Base-by-base conservation (phyloP, 176 grass and related monocot species). In the Lolium multiflorum region DNA sequence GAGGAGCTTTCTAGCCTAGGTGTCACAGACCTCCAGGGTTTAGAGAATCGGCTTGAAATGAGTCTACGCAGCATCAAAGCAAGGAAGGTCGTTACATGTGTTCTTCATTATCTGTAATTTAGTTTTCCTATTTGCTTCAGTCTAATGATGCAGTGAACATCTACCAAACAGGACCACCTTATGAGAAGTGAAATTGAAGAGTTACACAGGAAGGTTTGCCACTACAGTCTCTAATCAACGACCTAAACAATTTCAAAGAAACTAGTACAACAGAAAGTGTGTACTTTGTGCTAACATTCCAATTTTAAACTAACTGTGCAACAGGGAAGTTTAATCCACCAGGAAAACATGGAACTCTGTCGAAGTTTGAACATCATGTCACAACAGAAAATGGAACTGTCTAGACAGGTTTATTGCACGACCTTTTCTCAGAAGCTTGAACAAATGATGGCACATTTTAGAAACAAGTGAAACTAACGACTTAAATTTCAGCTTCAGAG, bases 1-100 rank as follows among this genome's bases (percentile, higher is more conserved):
- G 87, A 93, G 89, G 87, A 93, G 73, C 89, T 95, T 78, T 98
- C 93, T 50, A 83, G 91, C 49, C 74, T 95, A 84, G 66, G 56
- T 73, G 71, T 85, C 26, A 84, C 47, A 80, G 87, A 93, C 74
- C 84, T 95, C 66, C 93, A 92, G 76, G 54, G 76, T 62, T 49
- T 95, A 68, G 95, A 95, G 74, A 93, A 82, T 71, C 85, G 73
- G 24, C 82, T 93, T 50, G 92, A 93, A 69, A 88, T 83, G 58
- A 98, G 91, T 56, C 60, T 91, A 12, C 76, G 13, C 35, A 74
- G 82, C 82, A 65, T 95, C 66, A 84, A 91, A 87, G 89, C 61
- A 50, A 94, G 84, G 64, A 98, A 98, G 92, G 95, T 98, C 66
- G 26, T 69, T 83, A 38, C 31, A 65, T 78, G 44, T 50, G 1